phyloP scores from a whole-genome alignment of 2,329 filamentous ascomycete species.

The Furcasterigmium furcatum region DNA sequence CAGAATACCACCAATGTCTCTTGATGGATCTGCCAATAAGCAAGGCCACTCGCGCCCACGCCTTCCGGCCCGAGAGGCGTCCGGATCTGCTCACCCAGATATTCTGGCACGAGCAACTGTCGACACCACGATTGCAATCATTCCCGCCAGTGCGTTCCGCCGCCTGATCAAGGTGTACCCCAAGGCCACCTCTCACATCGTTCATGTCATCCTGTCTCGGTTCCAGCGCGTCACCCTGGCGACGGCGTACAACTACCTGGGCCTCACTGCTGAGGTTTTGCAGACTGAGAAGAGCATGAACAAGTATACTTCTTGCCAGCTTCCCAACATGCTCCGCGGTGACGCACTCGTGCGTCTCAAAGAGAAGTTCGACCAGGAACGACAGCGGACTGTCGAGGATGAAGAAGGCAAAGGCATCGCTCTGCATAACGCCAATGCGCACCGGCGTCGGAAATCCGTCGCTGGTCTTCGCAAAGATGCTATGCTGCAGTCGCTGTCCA shows the following conservation, averaged over 20 bases:
- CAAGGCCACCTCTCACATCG: conserved; percentile 93
- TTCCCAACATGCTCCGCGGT: conserved; percentile 87
- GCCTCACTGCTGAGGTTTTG: conserved; percentile 85
- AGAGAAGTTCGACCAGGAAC: conserved; percentile 85
- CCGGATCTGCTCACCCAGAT: conserved; percentile 87
- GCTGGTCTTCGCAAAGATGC: conserved; percentile 77
- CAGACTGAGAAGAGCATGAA: conserved; percentile 93
- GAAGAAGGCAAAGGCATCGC: conserved; percentile 92
- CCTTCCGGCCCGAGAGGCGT: conserved; percentile 39
- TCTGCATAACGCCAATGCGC: conserved; percentile 73
- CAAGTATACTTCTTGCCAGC: conserved; percentile 83
- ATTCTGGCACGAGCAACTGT: conserved; percentile 94
- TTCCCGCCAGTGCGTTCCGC: conserved; percentile 92
- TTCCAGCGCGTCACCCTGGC: conserved; percentile 92
- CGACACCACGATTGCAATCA: conserved; percentile 97
- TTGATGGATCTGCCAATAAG: conserved; percentile 28
- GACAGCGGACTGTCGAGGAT: conserved; percentile 75
- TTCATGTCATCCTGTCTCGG: conserved; percentile 93
- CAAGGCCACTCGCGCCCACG: conserved; percentile 28
- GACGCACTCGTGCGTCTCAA: conserved; percentile 81
- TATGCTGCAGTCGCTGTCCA: conserved; percentile 63
- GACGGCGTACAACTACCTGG: conserved; percentile 92
- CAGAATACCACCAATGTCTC: conserved; percentile 70
- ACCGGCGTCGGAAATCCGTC: conserved; percentile 68
- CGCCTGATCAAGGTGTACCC: conserved; percentile 91